These are phyloP conservation scores for Aspergillus fijiensis DNA, from an alignment of 2,329 filamentous ascomycete species.

Conservation along the genomic window DNA sequence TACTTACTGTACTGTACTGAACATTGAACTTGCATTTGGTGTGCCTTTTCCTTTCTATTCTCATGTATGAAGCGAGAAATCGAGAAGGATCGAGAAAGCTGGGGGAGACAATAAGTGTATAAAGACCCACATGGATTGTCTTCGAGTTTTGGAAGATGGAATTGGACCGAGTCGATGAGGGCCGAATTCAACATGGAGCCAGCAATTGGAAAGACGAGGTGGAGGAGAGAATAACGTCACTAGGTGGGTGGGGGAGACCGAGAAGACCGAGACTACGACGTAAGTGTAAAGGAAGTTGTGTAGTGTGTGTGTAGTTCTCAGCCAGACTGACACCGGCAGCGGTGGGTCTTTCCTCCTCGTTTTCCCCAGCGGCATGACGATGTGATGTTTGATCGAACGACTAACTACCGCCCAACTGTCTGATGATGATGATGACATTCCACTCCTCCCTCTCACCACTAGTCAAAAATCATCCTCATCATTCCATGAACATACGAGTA, in stretches of 20 bases:
- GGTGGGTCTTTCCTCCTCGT: not conserved
- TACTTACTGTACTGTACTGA: not conserved
- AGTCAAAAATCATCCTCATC: no score
- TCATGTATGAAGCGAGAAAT: not conserved
- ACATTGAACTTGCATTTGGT: not conserved
- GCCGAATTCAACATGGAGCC: not conserved
- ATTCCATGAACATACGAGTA: no score
- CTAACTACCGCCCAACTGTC: not conserved
- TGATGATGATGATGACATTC: constrained; percentile 5
- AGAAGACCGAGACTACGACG: not conserved
- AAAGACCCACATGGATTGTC: not conserved
- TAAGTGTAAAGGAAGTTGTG: not conserved
- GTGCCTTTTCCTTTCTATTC: no score
- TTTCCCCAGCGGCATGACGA: not conserved
- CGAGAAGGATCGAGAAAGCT: not conserved
- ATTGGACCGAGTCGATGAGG: not conserved
- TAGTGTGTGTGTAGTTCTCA: not conserved
- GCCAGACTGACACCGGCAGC: constrained; percentile 2
- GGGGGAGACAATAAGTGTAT: not conserved
- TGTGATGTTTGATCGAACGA: not conserved
- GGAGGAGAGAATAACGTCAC: not conserved
- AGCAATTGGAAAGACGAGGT: not conserved
- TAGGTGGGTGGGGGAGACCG: not conserved
- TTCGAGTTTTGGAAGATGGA: no score
- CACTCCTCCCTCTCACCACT: not conserved